Conservation (phyloP, 345 rosid genomes). For the Corchorus olitorius region DNA sequence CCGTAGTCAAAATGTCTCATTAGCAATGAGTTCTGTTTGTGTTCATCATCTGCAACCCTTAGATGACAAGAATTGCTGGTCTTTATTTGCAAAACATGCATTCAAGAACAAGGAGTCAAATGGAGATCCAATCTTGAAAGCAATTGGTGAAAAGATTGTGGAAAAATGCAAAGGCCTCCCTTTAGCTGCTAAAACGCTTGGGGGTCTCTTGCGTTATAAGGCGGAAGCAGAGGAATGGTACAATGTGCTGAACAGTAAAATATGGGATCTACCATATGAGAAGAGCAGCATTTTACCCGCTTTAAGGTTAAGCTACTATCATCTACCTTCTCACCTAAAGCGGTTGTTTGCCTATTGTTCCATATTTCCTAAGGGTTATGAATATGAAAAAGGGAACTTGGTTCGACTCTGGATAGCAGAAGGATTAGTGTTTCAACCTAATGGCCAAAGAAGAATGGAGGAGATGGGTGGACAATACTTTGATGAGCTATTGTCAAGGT, state of each 20-base stretch:
- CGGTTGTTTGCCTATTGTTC: constrained; percentile 37
- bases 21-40: constrained; percentile 29
- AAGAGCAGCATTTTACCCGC: not conserved
- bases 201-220: not conserved
- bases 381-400: not conserved
- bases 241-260: not conserved
- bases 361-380: constrained; percentile 30
- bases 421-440: too few relatives aligned
- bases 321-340: constrained; percentile 30
- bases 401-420: too few relatives aligned
- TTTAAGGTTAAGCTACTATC: constrained; percentile 28
- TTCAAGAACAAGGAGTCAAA: constrained; percentile 10
- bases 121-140: not conserved
- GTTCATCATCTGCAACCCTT: too few relatives aligned
- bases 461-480: too few relatives aligned
- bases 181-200: constrained; percentile 5
- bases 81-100: constrained; percentile 34
- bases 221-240: not conserved
- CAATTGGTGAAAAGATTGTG: not conserved
- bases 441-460: too few relatives aligned
- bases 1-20: constrained; percentile 34
- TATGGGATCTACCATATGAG: not conserved
- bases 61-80: constrained; percentile 35
- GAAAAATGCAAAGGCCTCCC: not conserved
- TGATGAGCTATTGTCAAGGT: constrained; percentile 7